These are phyloP conservation scores for Emericellopsis atlantica DNA, from an alignment of 2,329 filamentous ascomycete genomes.

Conservation along the genomic window DNA sequence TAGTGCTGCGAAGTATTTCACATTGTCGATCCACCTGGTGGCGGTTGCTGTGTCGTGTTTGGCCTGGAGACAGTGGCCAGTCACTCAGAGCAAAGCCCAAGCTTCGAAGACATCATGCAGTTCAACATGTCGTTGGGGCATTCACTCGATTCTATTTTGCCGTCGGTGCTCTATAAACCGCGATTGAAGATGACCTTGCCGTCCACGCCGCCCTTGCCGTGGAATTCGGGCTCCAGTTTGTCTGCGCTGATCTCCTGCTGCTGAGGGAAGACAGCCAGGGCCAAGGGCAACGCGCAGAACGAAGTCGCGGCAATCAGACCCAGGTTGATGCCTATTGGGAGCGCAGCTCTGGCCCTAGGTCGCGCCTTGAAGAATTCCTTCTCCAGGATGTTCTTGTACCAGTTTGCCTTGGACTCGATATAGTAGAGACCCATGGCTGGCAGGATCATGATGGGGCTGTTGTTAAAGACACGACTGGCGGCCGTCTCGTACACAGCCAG, in stretches of 20 bases:
- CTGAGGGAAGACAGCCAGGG: constrained; percentile 86
- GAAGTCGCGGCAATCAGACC: constrained; percentile 78
- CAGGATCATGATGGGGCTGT: constrained; percentile 93
- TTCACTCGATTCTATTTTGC: too few relatives aligned
- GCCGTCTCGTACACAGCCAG: constrained; percentile 90
- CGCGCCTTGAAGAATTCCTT: constrained; percentile 68
- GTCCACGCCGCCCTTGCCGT: constrained; percentile 61
- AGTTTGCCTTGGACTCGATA: constrained; percentile 47
- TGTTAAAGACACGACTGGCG: constrained; percentile 80
- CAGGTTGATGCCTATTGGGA: constrained; percentile 70
- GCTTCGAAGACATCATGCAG: too few relatives aligned
- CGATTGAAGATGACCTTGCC: constrained; percentile 94
- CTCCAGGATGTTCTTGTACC: constrained; percentile 30
- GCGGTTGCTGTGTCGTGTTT: too few relatives aligned
- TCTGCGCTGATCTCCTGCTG: constrained; percentile 68
- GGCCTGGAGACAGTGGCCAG: too few relatives aligned
- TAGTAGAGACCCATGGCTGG: constrained; percentile 77
- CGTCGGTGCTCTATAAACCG: constrained; percentile 50
- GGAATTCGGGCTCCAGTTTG: constrained; percentile 76
- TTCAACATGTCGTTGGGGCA: too few relatives aligned
- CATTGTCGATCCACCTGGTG: too few relatives aligned
- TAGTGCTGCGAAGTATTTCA: too few relatives aligned
- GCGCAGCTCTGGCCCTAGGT: constrained; percentile 44
- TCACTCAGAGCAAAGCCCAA: too few relatives aligned
- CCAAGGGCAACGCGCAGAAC: constrained; percentile 78